Conservation (phyloP, 2,329 filamentous ascomycete species). For the Blastomyces gilchristii region DNA sequence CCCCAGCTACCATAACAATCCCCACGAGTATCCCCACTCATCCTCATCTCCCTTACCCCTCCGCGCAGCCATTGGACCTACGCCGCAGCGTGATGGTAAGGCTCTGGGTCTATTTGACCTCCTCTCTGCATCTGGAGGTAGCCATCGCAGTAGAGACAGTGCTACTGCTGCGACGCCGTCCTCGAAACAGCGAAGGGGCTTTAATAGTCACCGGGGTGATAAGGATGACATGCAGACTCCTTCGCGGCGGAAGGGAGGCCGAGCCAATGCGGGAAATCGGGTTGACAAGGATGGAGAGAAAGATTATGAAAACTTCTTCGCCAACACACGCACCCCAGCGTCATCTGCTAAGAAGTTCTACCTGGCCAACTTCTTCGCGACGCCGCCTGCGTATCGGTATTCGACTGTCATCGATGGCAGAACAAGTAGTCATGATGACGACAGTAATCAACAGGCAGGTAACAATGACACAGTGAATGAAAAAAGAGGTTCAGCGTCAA, state of each 20-base stretch:
- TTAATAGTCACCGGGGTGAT: neutral
- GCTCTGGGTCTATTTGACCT: conserved; percentile 40
- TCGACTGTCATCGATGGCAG: conserved; percentile 30
- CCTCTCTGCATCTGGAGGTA: conserved; percentile 32
- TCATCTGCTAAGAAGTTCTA: conserved; percentile 38
- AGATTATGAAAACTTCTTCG: neutral
- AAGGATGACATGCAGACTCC: neutral
- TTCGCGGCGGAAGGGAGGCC: neutral
- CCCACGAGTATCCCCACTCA: conserved; percentile 12
- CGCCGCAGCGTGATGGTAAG: conserved; percentile 40
- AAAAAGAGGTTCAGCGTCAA: conserved; percentile 6
- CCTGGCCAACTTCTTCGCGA: conserved; percentile 37
- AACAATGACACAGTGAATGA: neutral
- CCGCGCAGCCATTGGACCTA: conserved; percentile 37
- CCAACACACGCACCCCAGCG: conserved; percentile 28
- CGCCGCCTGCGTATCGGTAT: conserved; percentile 36
- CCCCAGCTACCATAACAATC: conserved; percentile 26
- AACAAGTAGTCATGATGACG: conserved; percentile 14
- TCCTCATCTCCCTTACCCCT: conserved; percentile 25
- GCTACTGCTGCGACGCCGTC: conserved; percentile 18
- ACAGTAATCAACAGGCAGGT: conserved; percentile 5
- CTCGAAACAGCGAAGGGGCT: neutral
- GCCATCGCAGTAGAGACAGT: conserved; percentile 12
- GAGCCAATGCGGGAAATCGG: neutral
- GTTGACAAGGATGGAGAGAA: neutral